Base-by-base conservation (phyloP, 2,329 filamentous ascomycete genomes). In the Sphaceloma murrayae region DNA sequence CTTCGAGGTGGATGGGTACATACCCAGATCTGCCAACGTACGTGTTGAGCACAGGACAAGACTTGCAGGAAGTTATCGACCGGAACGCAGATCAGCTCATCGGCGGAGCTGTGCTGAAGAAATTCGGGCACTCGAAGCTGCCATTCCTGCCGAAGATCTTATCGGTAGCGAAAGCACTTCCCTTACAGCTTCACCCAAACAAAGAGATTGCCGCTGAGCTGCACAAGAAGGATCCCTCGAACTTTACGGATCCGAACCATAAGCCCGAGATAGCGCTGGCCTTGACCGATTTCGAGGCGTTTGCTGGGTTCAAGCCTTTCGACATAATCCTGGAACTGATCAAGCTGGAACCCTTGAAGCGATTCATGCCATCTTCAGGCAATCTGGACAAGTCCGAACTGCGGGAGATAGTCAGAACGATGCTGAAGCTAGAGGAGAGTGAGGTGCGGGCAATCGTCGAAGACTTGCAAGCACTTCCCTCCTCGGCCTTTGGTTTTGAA, bases 251-350 rank as follows among this genome's bases (percentile, higher is more conserved):
- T 51, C 65, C 73, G 2, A 87, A 87, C 58, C 82, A 87, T 67
- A 87, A 87, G 62, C 82, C 83, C 1, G 82, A 88, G 57, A 87
- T 88, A 43, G 82, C 82, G 1, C 66, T 88, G 1, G 82, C 82
- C 0, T 63, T 87, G 1, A 70, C 73, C 9, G 73, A 77, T 16
- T 87, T 88, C 53, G 82, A 87, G 58, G 77, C 82, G 0, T 87
- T 88, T 53, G 79, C 77, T 7, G 82, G 82, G 4, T 87, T 79
- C 66, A 86, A 84, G 56, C 76, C 80, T 0, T 63, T 82, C 0
- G 55, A 61, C 7, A 67, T 78, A 2, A 78, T 87, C 46, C 62
- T 75, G 22, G 56, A 66, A 0, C 62, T 85, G 1, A 70, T 85
- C 54, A 46, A 71, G 30, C 62, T 82, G 18, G 62, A 72, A 19